These are phyloP conservation scores for Ceratocystis cubensis DNA, from an alignment of 2,329 filamentous ascomycete species.

Conservation along the genomic window DNA sequence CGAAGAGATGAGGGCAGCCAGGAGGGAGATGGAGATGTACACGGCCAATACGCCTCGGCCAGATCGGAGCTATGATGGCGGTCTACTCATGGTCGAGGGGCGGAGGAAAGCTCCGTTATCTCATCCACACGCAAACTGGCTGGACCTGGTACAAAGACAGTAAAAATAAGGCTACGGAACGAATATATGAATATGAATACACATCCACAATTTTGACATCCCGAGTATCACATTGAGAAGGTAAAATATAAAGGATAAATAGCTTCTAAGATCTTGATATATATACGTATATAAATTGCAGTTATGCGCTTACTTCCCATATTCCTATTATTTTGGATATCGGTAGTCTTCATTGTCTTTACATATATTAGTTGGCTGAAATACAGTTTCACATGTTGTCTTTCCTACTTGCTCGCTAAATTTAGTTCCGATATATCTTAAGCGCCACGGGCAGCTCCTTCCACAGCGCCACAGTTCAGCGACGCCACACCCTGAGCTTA, in stretches of 20 bases:
- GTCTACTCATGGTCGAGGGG: background rate
- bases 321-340: too few relatives aligned
- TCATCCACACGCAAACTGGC: background rate
- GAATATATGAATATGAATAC: slow-evolving; percentile 6
- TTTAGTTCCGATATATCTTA: background rate
- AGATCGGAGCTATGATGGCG: background rate
- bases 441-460: background rate
- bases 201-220: background rate
- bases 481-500: slow-evolving; percentile 11
- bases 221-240: background rate
- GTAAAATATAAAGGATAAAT: too few relatives aligned
- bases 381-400: background rate
- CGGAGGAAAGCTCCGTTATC: background rate
- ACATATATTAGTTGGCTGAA: background rate
- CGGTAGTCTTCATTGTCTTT: background rate
- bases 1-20: slow-evolving; percentile 29
- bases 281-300: background rate
- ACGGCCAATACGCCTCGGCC: background rate
- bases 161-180: background rate
- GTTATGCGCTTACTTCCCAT: too few relatives aligned
- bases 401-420: too few relatives aligned
- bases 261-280: too few relatives aligned
- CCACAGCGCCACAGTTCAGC: background rate
- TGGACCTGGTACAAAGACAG: background rate
- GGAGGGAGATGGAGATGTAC: background rate